Base-by-base conservation (phyloP, 352 stramenopile genomes). In the Hyphochytrium catenoides region DNA sequence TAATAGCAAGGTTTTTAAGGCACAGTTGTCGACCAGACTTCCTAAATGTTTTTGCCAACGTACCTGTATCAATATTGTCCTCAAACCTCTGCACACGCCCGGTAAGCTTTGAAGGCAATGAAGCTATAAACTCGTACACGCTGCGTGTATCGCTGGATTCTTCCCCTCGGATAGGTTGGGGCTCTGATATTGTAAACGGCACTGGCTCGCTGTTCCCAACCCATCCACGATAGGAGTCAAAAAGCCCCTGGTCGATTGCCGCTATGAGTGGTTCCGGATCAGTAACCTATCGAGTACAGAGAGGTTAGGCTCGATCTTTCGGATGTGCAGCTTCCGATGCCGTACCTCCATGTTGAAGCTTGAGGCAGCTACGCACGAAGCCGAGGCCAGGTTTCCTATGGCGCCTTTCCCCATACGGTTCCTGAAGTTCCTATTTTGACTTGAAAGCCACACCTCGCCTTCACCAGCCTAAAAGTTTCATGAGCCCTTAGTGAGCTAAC, bases 401-500 rank as follows among this genome's bases (percentile, higher is more conserved):
- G 59, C 71, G n/a, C 66, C 66, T 36, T 58, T 69, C 41, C 66
- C 66, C 66, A 79, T 79, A 26, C 66, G 66, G 48, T 79, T 79
- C 41, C 60, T 63, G 46, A 75, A 79, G 57, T 79, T 79, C 34
- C 66, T 63, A 57, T 79, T 79, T 50, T 79, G 66, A 27, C 58
- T 74, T 16, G 55, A 71, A 16, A 79, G 58, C 66, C 66, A 79
- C 35, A 79, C 66, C 24, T 79, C 66, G 39, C 45, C 50, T 29
- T 74, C 63, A 0, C 49, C 62, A 8, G 66, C 66, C n/a, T n/a
- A n/a, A n/a, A n/a, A n/a, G n/a, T n/a, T n/a, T n/a, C n/a, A n/a
- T n/a, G n/a, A n/a, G n/a, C n/a, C n/a, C n/a, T n/a, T n/a, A n/a
- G n/a, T n/a, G n/a, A n/a, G n/a, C n/a, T n/a, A n/a, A n/a, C n/a